Conservation (phyloP, 768 basidiomycete species). For the Leccinum subgranulosum region DNA sequence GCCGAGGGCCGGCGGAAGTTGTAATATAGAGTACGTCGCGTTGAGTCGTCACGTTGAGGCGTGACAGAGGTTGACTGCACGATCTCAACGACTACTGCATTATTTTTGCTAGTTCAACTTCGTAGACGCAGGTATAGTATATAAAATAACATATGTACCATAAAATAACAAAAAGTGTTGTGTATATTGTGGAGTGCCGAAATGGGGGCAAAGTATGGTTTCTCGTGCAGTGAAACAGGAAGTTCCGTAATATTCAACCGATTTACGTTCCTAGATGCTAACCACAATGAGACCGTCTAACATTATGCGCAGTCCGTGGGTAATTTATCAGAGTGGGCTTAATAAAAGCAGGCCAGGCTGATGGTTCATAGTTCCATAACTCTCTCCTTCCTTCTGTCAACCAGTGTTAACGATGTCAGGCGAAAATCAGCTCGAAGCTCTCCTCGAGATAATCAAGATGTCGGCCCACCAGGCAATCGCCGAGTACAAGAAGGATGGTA, state of each 20-base stretch:
- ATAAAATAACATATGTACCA: too few relatives aligned
- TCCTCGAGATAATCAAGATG: background rate
- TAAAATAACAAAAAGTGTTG: too few relatives aligned
- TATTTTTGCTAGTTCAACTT: too few relatives aligned
- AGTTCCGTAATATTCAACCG: background rate
- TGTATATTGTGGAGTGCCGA: too few relatives aligned
- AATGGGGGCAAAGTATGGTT: background rate
- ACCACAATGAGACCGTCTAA: background rate
- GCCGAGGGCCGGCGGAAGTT: background rate
- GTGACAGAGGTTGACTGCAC: too few relatives aligned
- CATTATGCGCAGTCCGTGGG: too few relatives aligned
- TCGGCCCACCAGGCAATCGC: background rate
- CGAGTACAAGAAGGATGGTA: background rate
- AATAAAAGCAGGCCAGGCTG: background rate
- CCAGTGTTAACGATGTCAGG: background rate
- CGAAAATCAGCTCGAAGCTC: background rate
- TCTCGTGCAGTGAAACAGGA: background rate
- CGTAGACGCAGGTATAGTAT: too few relatives aligned
- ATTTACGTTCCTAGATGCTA: background rate
- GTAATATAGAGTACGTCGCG: background rate
- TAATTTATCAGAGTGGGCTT: background rate
- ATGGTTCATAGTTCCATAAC: background rate
- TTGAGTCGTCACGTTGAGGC: too few relatives aligned
- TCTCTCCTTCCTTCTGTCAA: background rate
- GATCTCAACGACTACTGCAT: too few relatives aligned